These are phyloP conservation scores for Alternaria alternata DNA, from an alignment of 2,329 filamentous ascomycete species.

Conservation along the genomic window DNA sequence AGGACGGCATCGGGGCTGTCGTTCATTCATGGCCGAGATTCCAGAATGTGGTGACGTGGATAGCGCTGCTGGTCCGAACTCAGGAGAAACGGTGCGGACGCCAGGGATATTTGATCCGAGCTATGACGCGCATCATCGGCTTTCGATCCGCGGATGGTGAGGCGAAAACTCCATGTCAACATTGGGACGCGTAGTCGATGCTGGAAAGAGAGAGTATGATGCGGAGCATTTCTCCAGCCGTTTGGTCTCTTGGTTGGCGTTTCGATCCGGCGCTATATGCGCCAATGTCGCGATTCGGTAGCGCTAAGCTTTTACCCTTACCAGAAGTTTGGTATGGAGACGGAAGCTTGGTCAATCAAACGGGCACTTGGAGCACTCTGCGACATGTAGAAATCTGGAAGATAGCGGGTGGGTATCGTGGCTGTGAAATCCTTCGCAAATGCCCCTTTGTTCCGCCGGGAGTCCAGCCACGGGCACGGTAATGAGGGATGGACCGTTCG, in stretches of 20 bases:
- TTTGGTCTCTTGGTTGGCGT: constrained; percentile 4
- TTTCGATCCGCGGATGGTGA: not conserved
- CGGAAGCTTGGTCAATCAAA: not conserved
- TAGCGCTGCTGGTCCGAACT: constrained; percentile 24
- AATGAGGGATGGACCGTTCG: not conserved
- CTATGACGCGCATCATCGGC: constrained; percentile 18
- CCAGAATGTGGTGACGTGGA: constrained; percentile 29
- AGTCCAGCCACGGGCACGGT: not conserved
- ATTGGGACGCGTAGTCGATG: not conserved
- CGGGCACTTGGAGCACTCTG: not conserved
- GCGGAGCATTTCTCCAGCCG: constrained; percentile 3
- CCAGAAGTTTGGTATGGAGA: not conserved
- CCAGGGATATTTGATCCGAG: constrained; percentile 16
- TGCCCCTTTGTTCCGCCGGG: not conserved
- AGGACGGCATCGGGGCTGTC: not conserved
- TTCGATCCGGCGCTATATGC: not conserved
- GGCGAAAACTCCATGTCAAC: not conserved
- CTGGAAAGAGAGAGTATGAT: not conserved
- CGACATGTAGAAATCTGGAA: not conserved
- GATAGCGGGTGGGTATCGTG: not conserved
- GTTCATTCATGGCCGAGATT: constrained; percentile 13
- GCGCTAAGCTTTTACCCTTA: constrained; percentile 3
- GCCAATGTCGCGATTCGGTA: not conserved
- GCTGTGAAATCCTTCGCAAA: not conserved
- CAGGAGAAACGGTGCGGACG: constrained; percentile 27